These are phyloP conservation scores for Porphyrellus cyaneotinctus DNA, from an alignment of 768 basidiomycete species.

Conservation along the genomic window DNA sequence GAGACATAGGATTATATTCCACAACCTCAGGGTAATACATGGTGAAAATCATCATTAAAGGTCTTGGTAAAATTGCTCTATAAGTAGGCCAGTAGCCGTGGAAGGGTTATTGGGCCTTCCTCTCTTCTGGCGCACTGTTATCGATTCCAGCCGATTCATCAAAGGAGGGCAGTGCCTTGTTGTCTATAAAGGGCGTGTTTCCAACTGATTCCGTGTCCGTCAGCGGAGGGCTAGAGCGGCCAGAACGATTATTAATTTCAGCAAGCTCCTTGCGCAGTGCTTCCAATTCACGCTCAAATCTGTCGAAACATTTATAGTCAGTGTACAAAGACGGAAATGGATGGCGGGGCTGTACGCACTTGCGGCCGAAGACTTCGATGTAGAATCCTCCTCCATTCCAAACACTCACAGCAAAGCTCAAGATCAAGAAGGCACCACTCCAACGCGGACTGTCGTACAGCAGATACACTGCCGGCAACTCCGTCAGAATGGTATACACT, in stretches of 20 bases:
- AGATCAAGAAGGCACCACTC: constrained; percentile 73
- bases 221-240: constrained; percentile 48
- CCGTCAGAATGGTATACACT: constrained; percentile 86
- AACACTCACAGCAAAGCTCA: constrained; percentile 81
- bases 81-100: neutral
- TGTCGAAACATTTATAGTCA: constrained; percentile 28
- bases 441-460: constrained; percentile 77
- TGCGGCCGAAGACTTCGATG: constrained; percentile 94
- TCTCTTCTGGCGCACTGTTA: constrained; percentile 12
- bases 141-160: constrained; percentile 16
- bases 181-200: constrained; percentile 33
- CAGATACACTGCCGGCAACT: constrained; percentile 78
- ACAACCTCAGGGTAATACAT: neutral
- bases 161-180: constrained; percentile 17
- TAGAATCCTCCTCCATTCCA: constrained; percentile 98
- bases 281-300: constrained; percentile 91
- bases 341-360: constrained; percentile 51
- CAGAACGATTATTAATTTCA: constrained; percentile 55
- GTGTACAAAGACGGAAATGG: neutral
- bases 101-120: constrained; percentile 30
- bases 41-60: constrained; percentile 13
- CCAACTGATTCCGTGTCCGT: constrained; percentile 40
- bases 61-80: constrained; percentile 7
- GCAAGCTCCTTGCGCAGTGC: constrained; percentile 87
- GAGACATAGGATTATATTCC: constrained; percentile 1